Evolutionary conservation across 345 rosid species (phyloP).

Genomic region (Lagerstroemia speciosa): DNA sequence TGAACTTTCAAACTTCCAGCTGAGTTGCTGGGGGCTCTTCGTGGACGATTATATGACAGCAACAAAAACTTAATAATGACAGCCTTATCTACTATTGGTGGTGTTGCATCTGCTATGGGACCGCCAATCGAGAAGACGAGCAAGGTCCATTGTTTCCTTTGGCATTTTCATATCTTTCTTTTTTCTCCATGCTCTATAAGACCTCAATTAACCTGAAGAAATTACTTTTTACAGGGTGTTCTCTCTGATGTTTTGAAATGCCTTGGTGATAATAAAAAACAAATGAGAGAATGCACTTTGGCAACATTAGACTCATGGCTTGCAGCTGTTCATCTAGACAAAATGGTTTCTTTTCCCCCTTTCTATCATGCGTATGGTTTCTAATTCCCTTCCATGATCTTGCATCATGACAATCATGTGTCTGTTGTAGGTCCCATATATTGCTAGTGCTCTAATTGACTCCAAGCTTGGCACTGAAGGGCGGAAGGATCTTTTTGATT

Average conservation of each 20-base stretch:
- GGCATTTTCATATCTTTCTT: not conserved
- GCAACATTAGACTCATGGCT: slow-evolving; percentile 77
- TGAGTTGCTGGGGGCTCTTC: slow-evolving; percentile 89
- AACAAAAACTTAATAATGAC: slow-evolving; percentile 89
- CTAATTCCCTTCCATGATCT: not conserved
- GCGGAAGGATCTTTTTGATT: slow-evolving; percentile 98
- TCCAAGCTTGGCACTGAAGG: slow-evolving; percentile 96
- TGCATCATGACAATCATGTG: slow-evolving; percentile 7
- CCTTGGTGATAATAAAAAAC: slow-evolving; percentile 96
- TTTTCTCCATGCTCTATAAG: not conserved
- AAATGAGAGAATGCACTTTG: slow-evolving; percentile 95
- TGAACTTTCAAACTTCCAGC: slow-evolving; percentile 28
- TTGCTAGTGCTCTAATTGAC: slow-evolving; percentile 60
- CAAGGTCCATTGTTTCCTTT: slow-evolving; percentile 49
- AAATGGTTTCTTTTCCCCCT: slow-evolving; percentile 58
- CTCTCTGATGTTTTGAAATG: slow-evolving; percentile 85
- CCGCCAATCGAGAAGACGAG: slow-evolving; percentile 81
- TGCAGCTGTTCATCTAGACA: slow-evolving; percentile 92
- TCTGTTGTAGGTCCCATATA: slow-evolving; percentile 68
- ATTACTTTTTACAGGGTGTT: slow-evolving; percentile 61
- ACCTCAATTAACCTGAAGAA: slow-evolving; percentile 3
- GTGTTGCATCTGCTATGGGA: slow-evolving; percentile 87
- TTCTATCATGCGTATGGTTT: slow-evolving; percentile 3
- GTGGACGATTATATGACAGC: slow-evolving; percentile 88
- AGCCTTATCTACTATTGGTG: slow-evolving; percentile 69